Conservation (phyloP, 331 rosid genomes). For the Arachis monticola region DNA sequence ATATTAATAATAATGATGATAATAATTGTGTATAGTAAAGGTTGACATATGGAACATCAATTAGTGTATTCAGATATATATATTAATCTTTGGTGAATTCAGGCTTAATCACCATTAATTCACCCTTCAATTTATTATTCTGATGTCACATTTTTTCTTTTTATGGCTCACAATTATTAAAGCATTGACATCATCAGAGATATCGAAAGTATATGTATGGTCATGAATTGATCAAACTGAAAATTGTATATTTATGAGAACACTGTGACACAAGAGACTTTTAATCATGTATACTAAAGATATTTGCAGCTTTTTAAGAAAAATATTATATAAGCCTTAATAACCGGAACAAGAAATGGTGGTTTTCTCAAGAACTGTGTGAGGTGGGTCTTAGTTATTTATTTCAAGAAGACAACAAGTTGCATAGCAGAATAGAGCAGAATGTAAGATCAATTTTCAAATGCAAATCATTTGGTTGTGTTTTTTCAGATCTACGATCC, state of each 20-base stretch:
- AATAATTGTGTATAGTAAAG: slow-evolving; percentile 67
- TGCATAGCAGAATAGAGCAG: background rate
- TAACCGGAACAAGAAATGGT: background rate
- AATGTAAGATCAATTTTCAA: background rate
- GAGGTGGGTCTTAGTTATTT: background rate
- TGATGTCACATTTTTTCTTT: background rate
- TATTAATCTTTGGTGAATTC: slow-evolving; percentile 43
- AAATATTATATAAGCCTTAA: background rate
- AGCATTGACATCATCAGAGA: slow-evolving; percentile 5
- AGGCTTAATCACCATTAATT: slow-evolving; percentile 35
- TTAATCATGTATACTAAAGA: slow-evolving; percentile 15
- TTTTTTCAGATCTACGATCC: slow-evolving; percentile 22
- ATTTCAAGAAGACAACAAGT: slow-evolving; percentile 22
- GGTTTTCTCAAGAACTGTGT: slow-evolving; percentile 10
- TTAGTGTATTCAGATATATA: slow-evolving; percentile 47
- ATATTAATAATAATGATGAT: no score
- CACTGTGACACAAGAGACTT: slow-evolving; percentile 2
- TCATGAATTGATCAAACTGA: slow-evolving; percentile 29
- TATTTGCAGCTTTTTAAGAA: slow-evolving; percentile 11
- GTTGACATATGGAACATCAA: slow-evolving; percentile 58
- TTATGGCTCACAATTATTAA: slow-evolving; percentile 26
- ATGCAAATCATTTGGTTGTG: slow-evolving; percentile 26
- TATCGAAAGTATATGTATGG: slow-evolving; percentile 12
- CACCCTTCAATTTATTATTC: slow-evolving; percentile 1
- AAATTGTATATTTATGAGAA: background rate